A percentile compares a stretch with the other conserved stretches of the same genome.
These are phyloP conservation scores for Musa schizocarpa DNA, from an alignment of 176 grass and related monocot species.

Conservation along the genomic window DNA sequence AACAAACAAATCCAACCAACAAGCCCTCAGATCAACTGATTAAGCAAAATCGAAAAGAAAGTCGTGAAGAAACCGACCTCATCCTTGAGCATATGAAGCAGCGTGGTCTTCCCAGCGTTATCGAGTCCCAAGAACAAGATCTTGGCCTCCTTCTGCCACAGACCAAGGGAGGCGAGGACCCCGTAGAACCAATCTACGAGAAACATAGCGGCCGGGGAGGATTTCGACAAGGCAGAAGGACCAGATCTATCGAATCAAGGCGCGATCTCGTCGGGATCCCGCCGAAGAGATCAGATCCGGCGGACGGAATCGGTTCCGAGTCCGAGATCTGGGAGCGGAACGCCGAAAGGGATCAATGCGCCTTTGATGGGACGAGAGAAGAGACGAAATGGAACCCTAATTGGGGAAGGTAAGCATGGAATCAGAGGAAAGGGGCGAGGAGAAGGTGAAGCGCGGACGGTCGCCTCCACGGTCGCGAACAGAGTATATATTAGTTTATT, in stretches of 20 bases:
- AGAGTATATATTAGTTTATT: no score
- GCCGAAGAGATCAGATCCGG: neutral
- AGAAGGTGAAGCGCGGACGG: neutral
- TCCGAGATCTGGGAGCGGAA: neutral
- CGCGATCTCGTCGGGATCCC: no score
- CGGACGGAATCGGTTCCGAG: neutral
- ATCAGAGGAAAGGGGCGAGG: neutral
- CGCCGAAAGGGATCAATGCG: neutral
- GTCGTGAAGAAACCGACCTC: neutral
- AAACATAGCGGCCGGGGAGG: neutral
- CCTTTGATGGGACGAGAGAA: neutral
- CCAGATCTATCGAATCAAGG: neutral
- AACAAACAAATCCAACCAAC: neutral
- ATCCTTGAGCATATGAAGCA: slow-evolving; percentile 14
- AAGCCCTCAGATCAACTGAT: neutral
- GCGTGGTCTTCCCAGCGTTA: slow-evolving; percentile 11
- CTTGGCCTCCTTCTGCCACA: slow-evolving; percentile 14
- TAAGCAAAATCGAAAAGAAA: neutral
- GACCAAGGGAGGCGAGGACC: slow-evolving; percentile 3
- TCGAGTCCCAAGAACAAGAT: slow-evolving; percentile 6
- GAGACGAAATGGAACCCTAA: neutral
- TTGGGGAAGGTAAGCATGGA: neutral
- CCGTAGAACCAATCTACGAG: slow-evolving; percentile 11
- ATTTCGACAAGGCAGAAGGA: neutral
- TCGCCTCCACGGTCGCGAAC: no score